Evolutionary conservation across 2,329 filamentous ascomycete genomes (phyloP).

Genomic region (Aspergillaceae sp.): DNA sequence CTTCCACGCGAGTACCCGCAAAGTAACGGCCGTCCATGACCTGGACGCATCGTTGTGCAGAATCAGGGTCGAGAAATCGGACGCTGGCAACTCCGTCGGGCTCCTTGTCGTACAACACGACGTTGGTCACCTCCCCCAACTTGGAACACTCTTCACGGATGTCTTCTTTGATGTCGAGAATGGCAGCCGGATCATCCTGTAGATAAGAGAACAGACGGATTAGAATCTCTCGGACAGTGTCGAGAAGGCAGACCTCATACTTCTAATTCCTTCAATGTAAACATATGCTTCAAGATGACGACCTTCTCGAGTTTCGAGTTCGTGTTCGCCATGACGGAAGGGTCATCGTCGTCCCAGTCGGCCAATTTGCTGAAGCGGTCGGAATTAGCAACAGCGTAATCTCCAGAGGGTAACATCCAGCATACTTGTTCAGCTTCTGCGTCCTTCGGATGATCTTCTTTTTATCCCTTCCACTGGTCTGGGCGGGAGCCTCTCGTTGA

Average conservation of each 20-base stretch:
- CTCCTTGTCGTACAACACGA: conserved; percentile 83
- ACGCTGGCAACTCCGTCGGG: conserved; percentile 76
- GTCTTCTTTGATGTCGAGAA: conserved; percentile 90
- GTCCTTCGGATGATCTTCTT: conserved; percentile 87
- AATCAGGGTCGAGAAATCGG: conserved; percentile 63
- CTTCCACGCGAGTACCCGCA: conserved; percentile 61
- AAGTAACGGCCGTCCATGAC: conserved; percentile 76
- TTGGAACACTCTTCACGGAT: conserved; percentile 84
- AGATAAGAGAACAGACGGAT: background rate
- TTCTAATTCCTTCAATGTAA: conserved; percentile 74
- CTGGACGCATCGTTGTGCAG: conserved; percentile 59
- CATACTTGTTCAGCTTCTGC: conserved; percentile 67
- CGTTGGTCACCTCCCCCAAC: conserved; percentile 79
- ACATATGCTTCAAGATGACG: conserved; percentile 88
- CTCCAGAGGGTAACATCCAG: background rate
- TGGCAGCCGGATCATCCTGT: conserved; percentile 65
- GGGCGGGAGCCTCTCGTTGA: conserved; percentile 56
- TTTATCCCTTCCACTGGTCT: conserved; percentile 58
- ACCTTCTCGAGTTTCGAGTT: conserved; percentile 62
- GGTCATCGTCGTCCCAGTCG: conserved; percentile 90
- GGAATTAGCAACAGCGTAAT: conserved; percentile 9
- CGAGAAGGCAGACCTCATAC: conserved; percentile 18
- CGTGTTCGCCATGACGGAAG: conserved; percentile 49
- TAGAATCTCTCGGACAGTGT: background rate
- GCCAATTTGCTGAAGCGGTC: conserved; percentile 60